Percentiles rank a stretch among this genome's conserved stretches.
These are phyloP conservation scores for Neofusicoccum sp. DNA, from an alignment of 2,329 filamentous ascomycete genomes.

Conservation along the genomic window DNA sequence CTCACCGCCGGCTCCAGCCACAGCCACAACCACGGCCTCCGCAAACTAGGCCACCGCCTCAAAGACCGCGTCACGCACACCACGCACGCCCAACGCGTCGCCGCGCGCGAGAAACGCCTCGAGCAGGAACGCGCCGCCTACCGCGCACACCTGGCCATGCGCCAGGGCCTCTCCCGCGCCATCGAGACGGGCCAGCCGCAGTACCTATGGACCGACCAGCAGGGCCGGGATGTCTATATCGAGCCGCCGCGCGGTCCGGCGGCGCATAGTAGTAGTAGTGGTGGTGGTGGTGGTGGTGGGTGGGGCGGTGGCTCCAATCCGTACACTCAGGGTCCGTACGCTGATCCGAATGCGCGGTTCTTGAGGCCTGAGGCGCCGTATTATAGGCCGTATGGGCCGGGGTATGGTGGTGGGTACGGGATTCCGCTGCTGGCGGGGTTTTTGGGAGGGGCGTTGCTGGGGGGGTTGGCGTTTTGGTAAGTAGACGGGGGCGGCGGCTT, in stretches of 20 bases:
- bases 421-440: slow-evolving; percentile 34
- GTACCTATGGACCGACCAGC: slow-evolving; percentile 52
- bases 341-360: slow-evolving; percentile 49
- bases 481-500: background rate
- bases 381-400: slow-evolving; percentile 35
- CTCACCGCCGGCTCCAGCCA: slow-evolving; percentile 25
- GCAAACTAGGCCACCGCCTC: slow-evolving; percentile 54
- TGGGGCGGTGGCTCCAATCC: slow-evolving; percentile 49
- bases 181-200: slow-evolving; percentile 57
- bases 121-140: slow-evolving; percentile 54
- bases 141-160: slow-evolving; percentile 50
- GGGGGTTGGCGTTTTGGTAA: background rate
- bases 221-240: slow-evolving; percentile 58
- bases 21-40: slow-evolving; percentile 29
- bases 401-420: slow-evolving; percentile 39
- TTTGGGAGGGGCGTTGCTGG: slow-evolving; percentile 21
- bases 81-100: slow-evolving; percentile 56
- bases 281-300: too few relatives aligned
- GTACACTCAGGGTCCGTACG: slow-evolving; percentile 47
- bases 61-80: slow-evolving; percentile 60
- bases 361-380: slow-evolving; percentile 52
- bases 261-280: too few relatives aligned
- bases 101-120: slow-evolving; percentile 46
- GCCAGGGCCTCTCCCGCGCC: slow-evolving; percentile 52
- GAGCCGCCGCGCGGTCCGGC: slow-evolving; percentile 46